These are phyloP conservation scores for Rhododendron williamsianum DNA, from an alignment of 148 eudicot species.

Conservation along the genomic window DNA sequence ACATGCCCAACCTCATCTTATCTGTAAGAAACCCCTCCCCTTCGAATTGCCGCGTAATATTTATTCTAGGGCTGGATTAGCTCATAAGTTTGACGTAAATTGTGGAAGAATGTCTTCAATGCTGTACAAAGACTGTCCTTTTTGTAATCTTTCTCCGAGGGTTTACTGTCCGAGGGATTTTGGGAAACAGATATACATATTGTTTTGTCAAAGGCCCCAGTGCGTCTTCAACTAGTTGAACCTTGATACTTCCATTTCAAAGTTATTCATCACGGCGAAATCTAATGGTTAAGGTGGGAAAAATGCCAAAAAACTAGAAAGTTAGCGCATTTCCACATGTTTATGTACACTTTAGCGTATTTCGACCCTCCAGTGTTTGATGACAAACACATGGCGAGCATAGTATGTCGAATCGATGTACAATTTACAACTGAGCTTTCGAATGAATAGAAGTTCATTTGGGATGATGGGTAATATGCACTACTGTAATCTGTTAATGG, in stretches of 20 bases:
- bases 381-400: neutral
- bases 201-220: neutral
- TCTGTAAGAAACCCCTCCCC: conserved; percentile 29
- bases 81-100: neutral
- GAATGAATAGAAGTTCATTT: neutral
- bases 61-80: neutral
- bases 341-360: neutral
- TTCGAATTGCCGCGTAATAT: neutral
- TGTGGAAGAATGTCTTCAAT: neutral
- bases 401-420: neutral
- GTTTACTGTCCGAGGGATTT: neutral
- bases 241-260: neutral
- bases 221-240: neutral
- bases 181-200: neutral
- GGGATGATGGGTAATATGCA: neutral
- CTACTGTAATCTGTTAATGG: neutral
- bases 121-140: neutral
- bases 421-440: neutral
- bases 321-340: neutral
- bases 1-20: conserved; percentile 90
- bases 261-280: neutral
- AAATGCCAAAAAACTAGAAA: neutral
- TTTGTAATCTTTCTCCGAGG: neutral
- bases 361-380: neutral
- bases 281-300: neutral